Base-by-base conservation (phyloP, 495 filamentous ascomycete species). In the Parathielavia appendiculata region DNA sequence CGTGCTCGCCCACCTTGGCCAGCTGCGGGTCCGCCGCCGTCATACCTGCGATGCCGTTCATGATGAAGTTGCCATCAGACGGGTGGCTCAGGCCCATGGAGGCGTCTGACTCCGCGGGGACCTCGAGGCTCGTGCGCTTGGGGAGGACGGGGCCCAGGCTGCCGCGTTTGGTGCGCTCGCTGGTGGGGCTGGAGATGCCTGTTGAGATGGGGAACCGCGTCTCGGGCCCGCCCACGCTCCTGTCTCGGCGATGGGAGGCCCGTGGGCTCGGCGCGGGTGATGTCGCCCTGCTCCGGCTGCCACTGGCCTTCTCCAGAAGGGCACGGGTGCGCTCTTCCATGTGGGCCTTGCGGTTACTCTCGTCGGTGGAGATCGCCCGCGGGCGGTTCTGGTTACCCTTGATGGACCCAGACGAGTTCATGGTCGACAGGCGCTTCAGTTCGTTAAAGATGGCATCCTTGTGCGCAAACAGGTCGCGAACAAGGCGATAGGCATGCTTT, bases 381-480 rank as follows among this genome's bases (percentile, higher is more conserved):
- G 90, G 85, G 40, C 91, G 86, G 54, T 83, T 82, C 36, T 74
- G 78, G 45, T 67, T 71, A 26, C 65, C 69, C 30, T 58, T 62
- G 43, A 76, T 60, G 8, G 78, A 71, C n/a, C 71, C 74, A 12
- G 79, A 76, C 48, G 84, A 81, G n/a, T 75, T 75, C 12, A 83
- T 77, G 54, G 84, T 89, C 2, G 85, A 89, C 62, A 92, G 86
- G 54, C 93, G 91, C 74, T 99, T 99, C 56, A 99, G 78, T 72
- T 97, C 93, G 59, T 88, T 86, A 69, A 99, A 99, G 67, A 99
- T 95, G 50, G 85, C 79, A 60, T 96, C 90, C 69, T 97, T 97
- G 72, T 97, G 87, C 4, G 86, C 83, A 65, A 99, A 92, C 19
- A 99, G 81, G 69, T 99, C 93, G 45, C 91, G 88, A 54, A 97